These are phyloP conservation scores for Brassica carinata DNA, from an alignment of 345 rosid genomes.

Conservation along the genomic window DNA sequence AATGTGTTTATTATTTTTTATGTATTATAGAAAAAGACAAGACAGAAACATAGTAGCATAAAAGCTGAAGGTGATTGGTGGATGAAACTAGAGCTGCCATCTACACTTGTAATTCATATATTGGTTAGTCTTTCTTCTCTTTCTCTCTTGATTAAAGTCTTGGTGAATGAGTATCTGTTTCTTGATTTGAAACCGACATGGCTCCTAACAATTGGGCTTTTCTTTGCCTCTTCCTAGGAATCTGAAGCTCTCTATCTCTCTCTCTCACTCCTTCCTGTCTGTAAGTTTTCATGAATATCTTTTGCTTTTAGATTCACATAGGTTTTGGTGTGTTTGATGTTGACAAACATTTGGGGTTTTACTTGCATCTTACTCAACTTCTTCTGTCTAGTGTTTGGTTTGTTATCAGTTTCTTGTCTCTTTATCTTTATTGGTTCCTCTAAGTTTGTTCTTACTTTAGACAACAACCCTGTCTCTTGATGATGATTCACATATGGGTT, in stretches of 20 bases:
- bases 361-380: slow-evolving; percentile 14
- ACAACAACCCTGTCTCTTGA: slow-evolving; percentile 38
- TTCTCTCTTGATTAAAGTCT: slow-evolving; percentile 17
- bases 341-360: slow-evolving; percentile 16
- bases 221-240: slow-evolving; percentile 48
- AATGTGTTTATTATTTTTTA: no score
- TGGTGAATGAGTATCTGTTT: slow-evolving; percentile 40
- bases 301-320: slow-evolving; percentile 16
- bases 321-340: slow-evolving; percentile 35
- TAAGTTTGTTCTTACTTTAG: not conserved
- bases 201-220: slow-evolving; percentile 65
- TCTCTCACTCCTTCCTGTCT: slow-evolving; percentile 34
- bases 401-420: slow-evolving; percentile 6
- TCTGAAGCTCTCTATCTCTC: slow-evolving; percentile 25
- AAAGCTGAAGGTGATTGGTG: slow-evolving; percentile 64
- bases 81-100: slow-evolving; percentile 46
- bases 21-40: not conserved
- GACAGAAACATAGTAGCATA: slow-evolving; percentile 49
- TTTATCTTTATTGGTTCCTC: not conserved
- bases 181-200: slow-evolving; percentile 67
- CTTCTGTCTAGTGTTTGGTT: slow-evolving; percentile 24
- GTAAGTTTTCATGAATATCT: slow-evolving; percentile 14
- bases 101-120: slow-evolving; percentile 53
- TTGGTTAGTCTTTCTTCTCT: slow-evolving; percentile 14
- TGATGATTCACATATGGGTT: slow-evolving; percentile 40